Evolutionary conservation across 192 early-diverging fungal species (phyloP), one percentile per base, ranked within the genome.

Genomic region (Helicostylum pulchrum): DNA sequence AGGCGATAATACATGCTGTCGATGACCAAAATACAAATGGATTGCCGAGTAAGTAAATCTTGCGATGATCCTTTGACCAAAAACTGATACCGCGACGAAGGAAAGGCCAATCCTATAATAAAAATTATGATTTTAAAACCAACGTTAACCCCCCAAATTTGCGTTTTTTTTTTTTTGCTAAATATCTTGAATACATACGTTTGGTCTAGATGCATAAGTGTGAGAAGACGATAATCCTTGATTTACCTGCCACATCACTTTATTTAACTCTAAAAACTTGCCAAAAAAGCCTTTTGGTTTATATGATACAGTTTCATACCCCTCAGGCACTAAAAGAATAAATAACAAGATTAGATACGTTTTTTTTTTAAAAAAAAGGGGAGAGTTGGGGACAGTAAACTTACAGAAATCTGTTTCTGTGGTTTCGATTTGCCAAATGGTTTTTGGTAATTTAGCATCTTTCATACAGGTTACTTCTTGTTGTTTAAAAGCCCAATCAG

Each of bases 391-490:
- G 11, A 11, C 11, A 2, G 6, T 32, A n/a, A 7, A 66, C 77
- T 71, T 75, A 83, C 81, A 72, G 4, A 45, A 32, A 7, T 62
- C 49, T 43, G 87, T 78, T 44, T 67, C 48, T 63, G 78, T 93
- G 15, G 80, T 78, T 42, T 96, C 94, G 60, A 96, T 82, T 53
- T 80, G 85, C 94, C 94, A 99, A 15, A 84, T 65, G 15, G 90
- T 92, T 63, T 86, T 84, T 42, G 82, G 74, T 15, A 84, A 71
- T 51, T 83, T 83, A 36, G 85, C 80, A 46, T 86, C 87, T 67
- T 93, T 94, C 77, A 96, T 95, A 60, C 97, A 96, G n/a, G 94
- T 97, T 32, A 97, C 88, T 68, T 99, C 94, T 59, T 92, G 88
- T 76, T 96, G 94, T 34, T 85, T 88, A 71, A 87, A 97, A 20